Base-by-base conservation (phyloP, 2,329 filamentous ascomycete genomes). In the Pseudocercospora crystallina region DNA sequence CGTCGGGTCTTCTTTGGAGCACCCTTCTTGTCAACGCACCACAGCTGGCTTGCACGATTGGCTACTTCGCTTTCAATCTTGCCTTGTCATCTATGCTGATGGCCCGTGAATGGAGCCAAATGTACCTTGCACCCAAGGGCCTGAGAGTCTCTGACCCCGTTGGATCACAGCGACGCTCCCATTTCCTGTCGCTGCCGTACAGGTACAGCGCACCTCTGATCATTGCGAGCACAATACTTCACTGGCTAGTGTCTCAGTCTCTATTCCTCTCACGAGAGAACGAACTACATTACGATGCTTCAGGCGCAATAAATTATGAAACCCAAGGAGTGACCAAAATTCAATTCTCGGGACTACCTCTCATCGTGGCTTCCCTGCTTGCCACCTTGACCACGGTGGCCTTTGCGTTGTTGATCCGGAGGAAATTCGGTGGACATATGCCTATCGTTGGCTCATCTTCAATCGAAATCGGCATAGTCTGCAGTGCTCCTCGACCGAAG, bases 191-290 rank as follows among this genome's bases (percentile, higher is more conserved):
- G 15, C 51, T 75, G 1, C 73, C 73, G 0, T 72, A 71, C 46
- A 61, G 61, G 8, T 72, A 71, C 47, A 61, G 61, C 0, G 10
- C 72, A 1, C 75, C 73, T 0, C 62, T 77, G 0, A 57, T 74
- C n/a, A 26, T 59, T 0, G 13, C 60, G 0, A 70, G 66, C 3
- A 64, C 60, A 0, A 13, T 66, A 0, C 52, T 77, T 2, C 74
- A 77, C 54, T 77, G 73, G 73, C 58, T 77, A 0, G 61, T 74
- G 8, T 76, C 74, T 0, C 70, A 76, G 42, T 65, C 62, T 13
- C 54, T 77, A 2, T 78, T 75, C 57, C 53, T 77, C 2, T 67
- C 70, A n/a, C n/a, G n/a, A n/a, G 53, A 56, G 11, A 67, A 64
- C 38, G 38, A 44, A 43, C 10, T 2, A 15, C 20, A 38, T 13